Percentiles rank a stretch among this genome's conserved stretches.
Conservation (phyloP, 768 basidiomycete species). For the Leucocoprinus leucothites region DNA sequence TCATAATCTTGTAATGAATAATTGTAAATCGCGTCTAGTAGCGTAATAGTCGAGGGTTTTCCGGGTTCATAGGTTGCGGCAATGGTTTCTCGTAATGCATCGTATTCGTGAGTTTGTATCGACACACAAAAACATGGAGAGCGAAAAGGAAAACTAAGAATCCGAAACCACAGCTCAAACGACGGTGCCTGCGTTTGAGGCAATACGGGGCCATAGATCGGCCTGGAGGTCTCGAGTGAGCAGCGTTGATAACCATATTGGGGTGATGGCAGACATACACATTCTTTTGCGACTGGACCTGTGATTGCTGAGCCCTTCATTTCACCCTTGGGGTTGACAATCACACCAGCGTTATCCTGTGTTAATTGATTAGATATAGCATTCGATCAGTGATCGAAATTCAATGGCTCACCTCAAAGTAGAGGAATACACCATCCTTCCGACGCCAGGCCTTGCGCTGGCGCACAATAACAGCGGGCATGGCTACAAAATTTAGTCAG, state of each 20-base stretch:
- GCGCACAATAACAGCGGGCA: conserved; percentile 95
- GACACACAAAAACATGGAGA: conserved; percentile 16
- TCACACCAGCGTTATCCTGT: conserved; percentile 93
- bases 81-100: conserved; percentile 9
- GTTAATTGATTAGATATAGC: background rate
- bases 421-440: conserved; percentile 97
- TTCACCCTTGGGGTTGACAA: conserved; percentile 98
- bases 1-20: background rate
- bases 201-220: conserved; percentile 99
- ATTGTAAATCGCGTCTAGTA: background rate
- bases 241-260: background rate
- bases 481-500: conserved; percentile 49
- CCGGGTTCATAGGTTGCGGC: no score
- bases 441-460: conserved; percentile 99
- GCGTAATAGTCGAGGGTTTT: no score
- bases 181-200: conserved; percentile 97
- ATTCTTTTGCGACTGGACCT: conserved; percentile 99
- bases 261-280: conserved; percentile 51
- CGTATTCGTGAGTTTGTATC: conserved; percentile 16
- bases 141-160: conserved; percentile 13
- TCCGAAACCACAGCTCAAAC: conserved; percentile 52
- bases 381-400: background rate
- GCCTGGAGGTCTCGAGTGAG: conserved; percentile 44
- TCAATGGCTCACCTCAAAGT: conserved; percentile 72
- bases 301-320: conserved; percentile 99